phyloP scores from a whole-genome alignment of 768 basidiomycete genomes.

The Hirschioporus abietinus region DNA sequence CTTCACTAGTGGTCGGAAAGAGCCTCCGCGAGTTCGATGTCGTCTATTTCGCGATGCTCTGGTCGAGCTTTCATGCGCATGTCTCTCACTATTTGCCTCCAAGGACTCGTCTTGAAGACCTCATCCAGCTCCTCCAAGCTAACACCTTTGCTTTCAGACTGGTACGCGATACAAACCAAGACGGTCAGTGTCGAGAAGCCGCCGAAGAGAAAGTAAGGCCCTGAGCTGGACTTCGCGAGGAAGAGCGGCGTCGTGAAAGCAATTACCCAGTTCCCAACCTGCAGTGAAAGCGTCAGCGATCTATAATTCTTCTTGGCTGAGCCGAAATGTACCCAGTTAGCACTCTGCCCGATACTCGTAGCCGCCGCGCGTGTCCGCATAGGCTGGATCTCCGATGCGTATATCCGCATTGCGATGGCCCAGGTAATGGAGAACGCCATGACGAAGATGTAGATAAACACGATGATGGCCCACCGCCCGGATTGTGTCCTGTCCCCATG shows the following conservation, averaged over 20 bases:
- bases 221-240: slow-evolving; percentile 37
- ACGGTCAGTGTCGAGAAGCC: slow-evolving; percentile 31
- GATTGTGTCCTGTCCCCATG: slow-evolving; percentile 24
- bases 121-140: slow-evolving; percentile 37
- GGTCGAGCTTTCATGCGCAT: background rate
- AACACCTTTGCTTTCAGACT: slow-evolving; percentile 41
- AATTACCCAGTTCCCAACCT: slow-evolving; percentile 38
- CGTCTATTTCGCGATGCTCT: background rate
- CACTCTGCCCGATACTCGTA: slow-evolving; percentile 33
- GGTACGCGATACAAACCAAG: slow-evolving; percentile 32
- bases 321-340: slow-evolving; percentile 34
- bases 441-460: slow-evolving; percentile 43
- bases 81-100: background rate
- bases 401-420: slow-evolving; percentile 38
- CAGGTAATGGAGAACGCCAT: slow-evolving; percentile 38
- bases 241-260: slow-evolving; percentile 44
- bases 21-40: background rate
- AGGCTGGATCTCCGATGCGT: slow-evolving; percentile 43
- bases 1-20: background rate
- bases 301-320: background rate
- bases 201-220: slow-evolving; percentile 44
- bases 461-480: slow-evolving; percentile 37
- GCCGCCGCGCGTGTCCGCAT: slow-evolving; percentile 38
- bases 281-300: background rate
- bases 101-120: slow-evolving; percentile 23